Conservation (phyloP, 2,329 filamentous ascomycete genomes). For the Diaporthe humulicola region DNA sequence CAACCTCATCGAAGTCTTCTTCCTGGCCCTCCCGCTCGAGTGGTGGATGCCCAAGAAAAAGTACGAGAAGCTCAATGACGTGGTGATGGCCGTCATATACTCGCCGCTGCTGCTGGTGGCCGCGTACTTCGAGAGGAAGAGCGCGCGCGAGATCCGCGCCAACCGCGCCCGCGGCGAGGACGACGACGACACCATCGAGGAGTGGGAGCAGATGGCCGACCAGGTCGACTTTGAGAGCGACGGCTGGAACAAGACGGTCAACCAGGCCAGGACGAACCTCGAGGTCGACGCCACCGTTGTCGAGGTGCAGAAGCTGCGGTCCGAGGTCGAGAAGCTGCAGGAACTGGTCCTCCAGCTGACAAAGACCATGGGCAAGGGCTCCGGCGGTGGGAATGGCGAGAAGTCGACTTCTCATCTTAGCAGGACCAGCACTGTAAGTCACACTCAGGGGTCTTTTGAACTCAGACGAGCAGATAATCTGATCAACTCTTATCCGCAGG, state of each 20-base stretch:
- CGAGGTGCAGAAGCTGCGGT: conserved; percentile 72
- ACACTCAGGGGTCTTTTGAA: not conserved
- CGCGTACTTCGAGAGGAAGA: conserved; percentile 77
- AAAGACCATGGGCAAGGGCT: conserved; percentile 40
- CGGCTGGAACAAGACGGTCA: conserved; percentile 87
- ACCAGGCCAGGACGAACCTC: conserved; percentile 82
- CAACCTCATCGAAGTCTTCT: conserved; percentile 90
- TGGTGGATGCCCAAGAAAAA: conserved; percentile 88
- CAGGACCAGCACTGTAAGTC: conserved; percentile 38
- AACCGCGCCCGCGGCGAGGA: conserved; percentile 87
- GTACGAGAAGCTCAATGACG: conserved; percentile 89
- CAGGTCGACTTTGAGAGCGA: conserved; percentile 85
- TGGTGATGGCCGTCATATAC: conserved; percentile 89
- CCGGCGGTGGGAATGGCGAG: conserved; percentile 28
- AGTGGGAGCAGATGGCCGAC: conserved; percentile 88
- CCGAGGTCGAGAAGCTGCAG: conserved; percentile 71
- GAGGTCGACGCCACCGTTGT: conserved; percentile 82
- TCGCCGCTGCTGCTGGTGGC: conserved; percentile 85
- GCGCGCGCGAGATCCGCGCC: conserved; percentile 74
- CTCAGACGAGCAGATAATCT: not conserved
- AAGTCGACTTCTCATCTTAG: conserved; percentile 31
- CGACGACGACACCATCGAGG: conserved; percentile 89
- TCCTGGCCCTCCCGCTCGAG: conserved; percentile 84
- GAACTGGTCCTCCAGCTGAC: conserved; percentile 54
- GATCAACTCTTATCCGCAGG: not conserved